Evolutionary conservation across 2,329 filamentous ascomycete species (phyloP), one percentile per base, ranked within the genome.

Genomic region (Pseudogymnoascus sp.): DNA sequence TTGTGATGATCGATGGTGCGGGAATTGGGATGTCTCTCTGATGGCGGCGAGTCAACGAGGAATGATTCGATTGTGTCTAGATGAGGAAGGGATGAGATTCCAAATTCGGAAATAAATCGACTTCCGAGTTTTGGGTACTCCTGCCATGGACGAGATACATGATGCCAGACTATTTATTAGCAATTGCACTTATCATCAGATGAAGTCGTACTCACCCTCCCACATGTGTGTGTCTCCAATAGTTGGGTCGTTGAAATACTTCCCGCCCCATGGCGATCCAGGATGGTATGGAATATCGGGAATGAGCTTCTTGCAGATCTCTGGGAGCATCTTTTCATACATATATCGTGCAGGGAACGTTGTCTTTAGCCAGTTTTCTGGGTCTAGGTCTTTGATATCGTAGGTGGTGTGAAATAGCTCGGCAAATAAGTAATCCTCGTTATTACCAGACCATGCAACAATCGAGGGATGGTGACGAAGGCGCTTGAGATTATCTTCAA

Each of bases 1-100:
- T 96, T 96, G 79, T 96, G 92, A 73, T 96, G 96, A 74, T 96
- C 91, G 33, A 96, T 77, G 12, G 91, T 92, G 43, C 89, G 87
- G 10, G 89, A 93, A 72, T 95, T 89, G 2, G 91, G 83, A 74
- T 90, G 92, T 6, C 89, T 83, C 60, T 88, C 38, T 40, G 38
- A 96, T 87, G 72, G 73, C 76, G 81, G 78, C 96, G 38, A 40
- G 38, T 40, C 38, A 40, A 19, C 19, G n/a, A 40, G 38, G 38
- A 40, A 40, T 19, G 38, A 40, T 40, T 40, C 38, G 38, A 40
- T 40, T 19, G 38, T 40, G 38, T 40, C 38, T 19, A 40, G 2
- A 40, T 40, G 38, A 19, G 38, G 38, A 40, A 40, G 38, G 16
- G 38, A 40, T 40, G 38, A 40, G 38, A 40, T 40, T 40, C 38